Percentiles rank a stretch among this genome's conserved stretches.
These are phyloP conservation scores for Colletotrichum tropicicola DNA, from an alignment of 2,329 filamentous ascomycete genomes.

Conservation along the genomic window DNA sequence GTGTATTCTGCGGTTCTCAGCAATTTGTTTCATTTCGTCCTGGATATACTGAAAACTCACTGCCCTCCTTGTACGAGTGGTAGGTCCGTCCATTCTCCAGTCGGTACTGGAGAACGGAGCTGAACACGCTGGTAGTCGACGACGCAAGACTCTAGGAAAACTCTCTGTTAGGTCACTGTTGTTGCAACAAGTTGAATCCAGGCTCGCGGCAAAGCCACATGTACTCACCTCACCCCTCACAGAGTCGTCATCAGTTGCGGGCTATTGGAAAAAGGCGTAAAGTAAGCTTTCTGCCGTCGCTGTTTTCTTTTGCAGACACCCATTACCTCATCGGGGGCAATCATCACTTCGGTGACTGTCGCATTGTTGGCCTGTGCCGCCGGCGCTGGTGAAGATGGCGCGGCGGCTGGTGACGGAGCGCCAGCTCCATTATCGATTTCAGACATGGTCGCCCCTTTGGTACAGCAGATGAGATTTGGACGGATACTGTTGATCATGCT, in stretches of 20 bases:
- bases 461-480: no score
- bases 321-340: neutral
- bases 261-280: neutral
- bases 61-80: slow-evolving; percentile 42
- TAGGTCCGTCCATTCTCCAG: slow-evolving; percentile 49
- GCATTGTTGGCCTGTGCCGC: neutral
- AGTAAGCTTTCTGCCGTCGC: neutral
- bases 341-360: neutral
- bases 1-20: slow-evolving; percentile 32
- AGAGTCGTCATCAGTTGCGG: neutral
- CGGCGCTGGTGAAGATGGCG: neutral
- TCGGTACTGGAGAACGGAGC: slow-evolving; percentile 36
- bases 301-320: neutral
- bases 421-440: neutral
- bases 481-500: no score
- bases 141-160: neutral
- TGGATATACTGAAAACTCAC: neutral
- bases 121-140: neutral
- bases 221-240: neutral
- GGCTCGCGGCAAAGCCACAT: no score
- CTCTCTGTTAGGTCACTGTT: neutral
- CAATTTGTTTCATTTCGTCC: neutral
- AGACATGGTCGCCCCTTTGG: no score
- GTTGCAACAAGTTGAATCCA: no score
- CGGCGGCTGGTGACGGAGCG: neutral